Evolutionary conservation across 2,329 filamentous ascomycete genomes (phyloP).

Genomic region (Fusarium dimerum): DNA sequence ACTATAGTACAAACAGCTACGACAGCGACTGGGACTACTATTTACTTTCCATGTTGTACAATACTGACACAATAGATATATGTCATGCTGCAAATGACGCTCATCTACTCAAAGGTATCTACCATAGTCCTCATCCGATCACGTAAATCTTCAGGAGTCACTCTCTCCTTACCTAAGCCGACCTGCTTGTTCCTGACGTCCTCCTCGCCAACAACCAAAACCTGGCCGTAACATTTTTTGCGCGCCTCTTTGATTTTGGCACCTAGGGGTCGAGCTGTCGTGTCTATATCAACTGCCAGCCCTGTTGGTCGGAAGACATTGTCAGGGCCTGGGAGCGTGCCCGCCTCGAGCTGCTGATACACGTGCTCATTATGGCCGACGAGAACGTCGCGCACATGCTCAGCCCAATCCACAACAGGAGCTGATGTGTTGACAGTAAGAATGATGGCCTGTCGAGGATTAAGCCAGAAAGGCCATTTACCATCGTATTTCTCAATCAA

Average conservation of each 20-base stretch:
- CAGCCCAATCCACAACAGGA: constrained; percentile 53
- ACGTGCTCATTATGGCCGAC: constrained; percentile 44
- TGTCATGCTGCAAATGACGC: not conserved
- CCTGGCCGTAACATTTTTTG: constrained; percentile 69
- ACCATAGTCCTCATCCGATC: constrained; percentile 47
- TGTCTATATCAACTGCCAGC: constrained; percentile 71
- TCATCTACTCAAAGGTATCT: constrained; percentile 47
- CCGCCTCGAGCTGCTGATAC: constrained; percentile 35
- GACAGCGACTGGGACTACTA: not conserved
- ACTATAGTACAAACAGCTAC: too few relatives aligned
- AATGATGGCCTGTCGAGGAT: constrained; percentile 74
- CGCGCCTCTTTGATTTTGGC: constrained; percentile 76
- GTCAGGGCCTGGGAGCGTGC: constrained; percentile 34
- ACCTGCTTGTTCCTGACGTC: constrained; percentile 63
- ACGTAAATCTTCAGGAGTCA: constrained; percentile 48
- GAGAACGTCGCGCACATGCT: constrained; percentile 49
- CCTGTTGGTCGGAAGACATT: constrained; percentile 57
- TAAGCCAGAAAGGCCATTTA: constrained; percentile 86
- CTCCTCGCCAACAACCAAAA: constrained; percentile 70
- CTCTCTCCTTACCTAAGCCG: constrained; percentile 40
- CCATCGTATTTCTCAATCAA: constrained; percentile 82
- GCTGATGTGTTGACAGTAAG: constrained; percentile 68
- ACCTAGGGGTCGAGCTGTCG: constrained; percentile 59
- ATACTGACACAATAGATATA: not conserved
- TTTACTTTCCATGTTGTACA: not conserved